phyloP scores from a whole-genome alignment of 345 rosid genomes.

The Eucalyptus polybractea region DNA sequence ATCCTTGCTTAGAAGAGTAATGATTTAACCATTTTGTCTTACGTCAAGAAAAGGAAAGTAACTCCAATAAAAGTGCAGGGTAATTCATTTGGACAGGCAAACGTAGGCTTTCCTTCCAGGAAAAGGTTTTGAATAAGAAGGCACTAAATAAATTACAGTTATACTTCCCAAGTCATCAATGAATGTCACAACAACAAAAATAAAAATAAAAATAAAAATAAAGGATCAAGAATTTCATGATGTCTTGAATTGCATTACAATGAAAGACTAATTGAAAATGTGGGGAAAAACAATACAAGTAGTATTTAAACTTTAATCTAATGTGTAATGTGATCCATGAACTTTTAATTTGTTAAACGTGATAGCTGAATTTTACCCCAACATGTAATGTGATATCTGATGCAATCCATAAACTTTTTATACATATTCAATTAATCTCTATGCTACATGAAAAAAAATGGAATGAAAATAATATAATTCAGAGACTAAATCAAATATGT shows the following conservation, averaged over 20 bases:
- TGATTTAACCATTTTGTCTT: not conserved
- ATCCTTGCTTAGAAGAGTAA: not conserved
- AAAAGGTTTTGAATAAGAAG: not conserved
- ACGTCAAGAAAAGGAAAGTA: not conserved
- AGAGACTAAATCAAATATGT: accelerated
- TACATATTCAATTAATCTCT: too few species aligned
- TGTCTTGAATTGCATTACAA: not conserved
- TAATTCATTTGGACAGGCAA: not conserved
- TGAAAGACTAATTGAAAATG: too few species aligned
- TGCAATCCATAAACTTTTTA: too few species aligned
- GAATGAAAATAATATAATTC: accelerated
- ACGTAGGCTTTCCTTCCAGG: not conserved
- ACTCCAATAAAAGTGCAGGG: not conserved
- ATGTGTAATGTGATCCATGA: not conserved
- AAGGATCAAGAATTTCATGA: accelerated
- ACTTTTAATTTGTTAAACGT: accelerated
- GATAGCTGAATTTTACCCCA: accelerated
- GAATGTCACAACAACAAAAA: not conserved
- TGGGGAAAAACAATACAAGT: accelerated
- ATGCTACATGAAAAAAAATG: too few species aligned
- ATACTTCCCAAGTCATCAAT: not conserved
- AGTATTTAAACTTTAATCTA: accelerated
- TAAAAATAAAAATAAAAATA: too few species aligned
- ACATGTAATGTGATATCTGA: accelerated
- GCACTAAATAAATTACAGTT: not conserved